phyloP scores from a whole-genome alignment of 1,284 basidiomycete genomes.

The Pyrrhoderma lamaoense region DNA sequence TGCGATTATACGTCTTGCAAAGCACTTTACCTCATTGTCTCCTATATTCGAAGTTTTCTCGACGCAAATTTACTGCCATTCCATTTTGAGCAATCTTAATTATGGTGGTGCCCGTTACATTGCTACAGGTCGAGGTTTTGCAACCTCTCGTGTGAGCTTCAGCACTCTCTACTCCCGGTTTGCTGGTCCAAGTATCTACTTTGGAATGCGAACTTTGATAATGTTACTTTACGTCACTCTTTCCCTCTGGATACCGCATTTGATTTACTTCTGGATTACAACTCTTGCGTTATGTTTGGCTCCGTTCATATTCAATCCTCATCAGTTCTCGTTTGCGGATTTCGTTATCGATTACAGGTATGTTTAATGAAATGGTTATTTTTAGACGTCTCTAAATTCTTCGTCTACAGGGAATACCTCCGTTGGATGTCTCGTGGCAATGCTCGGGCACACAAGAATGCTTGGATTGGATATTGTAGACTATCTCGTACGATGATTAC shows the following conservation, averaged over 20 bases:
- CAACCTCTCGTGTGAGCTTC: slow-evolving; percentile 89
- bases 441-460: slow-evolving; percentile 92
- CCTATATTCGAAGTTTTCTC: slow-evolving; percentile 94
- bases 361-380: no score
- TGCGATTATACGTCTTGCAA: slow-evolving; percentile 81
- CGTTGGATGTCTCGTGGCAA: slow-evolving; percentile 98
- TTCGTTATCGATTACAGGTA: slow-evolving; percentile 78
- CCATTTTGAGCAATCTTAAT: slow-evolving; percentile 89
- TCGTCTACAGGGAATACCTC: slow-evolving; percentile 70
- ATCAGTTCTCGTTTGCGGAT: slow-evolving; percentile 92
- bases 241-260: slow-evolving; percentile 80
- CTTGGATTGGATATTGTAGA: slow-evolving; percentile 97
- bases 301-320: slow-evolving; percentile 95
- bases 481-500: slow-evolving; percentile 93
- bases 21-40: slow-evolving; percentile 90
- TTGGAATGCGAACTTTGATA: slow-evolving; percentile 86
- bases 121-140: slow-evolving; percentile 98
- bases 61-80: slow-evolving; percentile 94
- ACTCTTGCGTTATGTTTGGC: slow-evolving; percentile 83
- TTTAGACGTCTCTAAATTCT: not conserved
- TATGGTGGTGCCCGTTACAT: slow-evolving; percentile 96
- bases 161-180: slow-evolving; percentile 92
- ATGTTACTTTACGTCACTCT: slow-evolving; percentile 89
- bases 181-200: slow-evolving; percentile 92
- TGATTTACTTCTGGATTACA: slow-evolving; percentile 96